Conservation (phyloP, 257 asterid species). For the Petunia axillaris region DNA sequence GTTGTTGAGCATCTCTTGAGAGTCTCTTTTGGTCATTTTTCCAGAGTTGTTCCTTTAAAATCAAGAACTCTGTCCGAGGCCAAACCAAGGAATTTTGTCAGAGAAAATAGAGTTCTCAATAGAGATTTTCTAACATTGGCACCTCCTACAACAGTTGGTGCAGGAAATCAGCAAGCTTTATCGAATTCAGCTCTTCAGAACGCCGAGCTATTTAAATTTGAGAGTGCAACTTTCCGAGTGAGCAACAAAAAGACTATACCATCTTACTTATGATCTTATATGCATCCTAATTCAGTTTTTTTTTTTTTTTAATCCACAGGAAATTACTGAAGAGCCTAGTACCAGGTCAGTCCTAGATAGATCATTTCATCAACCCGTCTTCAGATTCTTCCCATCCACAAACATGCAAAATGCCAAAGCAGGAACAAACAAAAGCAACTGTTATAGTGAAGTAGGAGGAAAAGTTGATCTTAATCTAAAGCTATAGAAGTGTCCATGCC, state of each 20-base stretch:
- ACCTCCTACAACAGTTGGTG: conserved; percentile 55
- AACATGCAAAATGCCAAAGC: conserved; percentile 36
- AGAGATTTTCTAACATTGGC: conserved; percentile 81
- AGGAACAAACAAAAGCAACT: conserved; percentile 32
- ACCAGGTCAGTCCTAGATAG: conserved; percentile 40
- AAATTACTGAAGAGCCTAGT: conserved; percentile 34
- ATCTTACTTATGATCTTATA: neutral
- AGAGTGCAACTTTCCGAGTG: conserved; percentile 49
- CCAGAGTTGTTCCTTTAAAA: conserved; percentile 59
- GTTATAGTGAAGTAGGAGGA: conserved; percentile 46
- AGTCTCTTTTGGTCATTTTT: conserved; percentile 21
- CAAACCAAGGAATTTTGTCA: conserved; percentile 28
- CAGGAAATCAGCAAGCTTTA: conserved; percentile 30
- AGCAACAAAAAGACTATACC: neutral
- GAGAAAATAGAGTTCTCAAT: conserved; percentile 42
- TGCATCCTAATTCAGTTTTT: conserved; percentile 11
- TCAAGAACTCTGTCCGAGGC: conserved; percentile 39
- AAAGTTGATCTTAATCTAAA: conserved; percentile 74
- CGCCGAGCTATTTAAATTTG: conserved; percentile 35
- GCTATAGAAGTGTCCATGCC: conserved; percentile 43
- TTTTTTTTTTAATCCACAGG: conserved; percentile 40
- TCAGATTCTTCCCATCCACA: conserved; percentile 62
- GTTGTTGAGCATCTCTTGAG: conserved; percentile 27
- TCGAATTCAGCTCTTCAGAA: conserved; percentile 28
- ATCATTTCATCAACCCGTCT: conserved; percentile 35